Conservation (phyloP, 495 filamentous ascomycete genomes). For the Hypoxylon lienhwacheense region DNA sequence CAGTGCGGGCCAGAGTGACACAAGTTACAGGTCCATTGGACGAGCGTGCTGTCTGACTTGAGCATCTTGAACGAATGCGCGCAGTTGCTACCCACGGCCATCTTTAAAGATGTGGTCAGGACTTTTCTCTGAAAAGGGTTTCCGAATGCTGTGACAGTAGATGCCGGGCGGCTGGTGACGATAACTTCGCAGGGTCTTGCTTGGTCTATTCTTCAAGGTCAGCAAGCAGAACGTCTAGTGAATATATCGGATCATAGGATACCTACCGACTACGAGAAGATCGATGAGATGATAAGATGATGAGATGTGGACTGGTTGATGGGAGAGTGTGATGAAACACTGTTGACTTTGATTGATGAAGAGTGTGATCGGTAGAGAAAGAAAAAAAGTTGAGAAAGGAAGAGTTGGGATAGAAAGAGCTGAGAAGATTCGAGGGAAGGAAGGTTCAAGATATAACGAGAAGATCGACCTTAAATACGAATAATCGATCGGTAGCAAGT, state of each 20-base stretch:
- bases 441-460: slow-evolving; percentile 5
- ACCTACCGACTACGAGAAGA: slow-evolving; percentile 5
- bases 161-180: slow-evolving; percentile 1
- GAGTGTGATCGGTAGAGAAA: slow-evolving; percentile 5
- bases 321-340: neutral
- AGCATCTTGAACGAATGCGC: slow-evolving; percentile 73
- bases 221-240: slow-evolving; percentile 1
- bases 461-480: too few species aligned
- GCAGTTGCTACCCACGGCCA: slow-evolving; percentile 67
- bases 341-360: neutral
- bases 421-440: neutral
- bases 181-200: slow-evolving; percentile 9
- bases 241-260: neutral
- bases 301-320: neutral
- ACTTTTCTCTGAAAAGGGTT: slow-evolving; percentile 8
- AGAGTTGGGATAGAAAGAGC: neutral
- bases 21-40: slow-evolving; percentile 76
- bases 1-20: slow-evolving; percentile 79
- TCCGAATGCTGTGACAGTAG: slow-evolving; percentile 4
- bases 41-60: slow-evolving; percentile 72
- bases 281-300: neutral
- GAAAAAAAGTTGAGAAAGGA: slow-evolving; percentile 1
- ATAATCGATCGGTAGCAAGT: slow-evolving; percentile 20
- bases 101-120: slow-evolving; percentile 37
- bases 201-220: slow-evolving; percentile 12